Evolutionary conservation across 2,329 filamentous ascomycete genomes (phyloP), one percentile per base, ranked within the genome.

Genomic region (Penicillium sp.): DNA sequence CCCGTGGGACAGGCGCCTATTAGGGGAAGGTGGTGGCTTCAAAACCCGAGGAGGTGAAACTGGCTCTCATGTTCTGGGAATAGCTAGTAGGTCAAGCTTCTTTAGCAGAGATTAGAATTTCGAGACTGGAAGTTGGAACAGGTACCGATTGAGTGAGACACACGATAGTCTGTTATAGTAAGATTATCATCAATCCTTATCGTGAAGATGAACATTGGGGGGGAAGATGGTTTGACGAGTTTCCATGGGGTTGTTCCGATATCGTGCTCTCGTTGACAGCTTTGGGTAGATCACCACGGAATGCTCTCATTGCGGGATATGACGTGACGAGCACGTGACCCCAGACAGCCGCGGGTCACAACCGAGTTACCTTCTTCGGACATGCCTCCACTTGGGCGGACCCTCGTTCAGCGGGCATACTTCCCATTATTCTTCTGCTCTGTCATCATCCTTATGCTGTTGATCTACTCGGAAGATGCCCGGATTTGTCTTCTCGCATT

Each of bases 311-410:
- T 22, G 49, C 22, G 5, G 18, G 16, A 36, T 16, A 35, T 58
- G 55, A 58, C 50, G 55, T 58, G 43, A 49, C 19, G 10, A 18
- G 13, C 50, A 58, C 55, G 55, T 58, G 55, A 58, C 18, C 43
- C 14, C n/a, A 33, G 41, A 58, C 55, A 58, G 50, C 49, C 55
- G 41, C 55, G 55, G 55, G 33, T 53, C 41, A 7, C 50, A 58
- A 24, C 55, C 55, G 55, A 58, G 22, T 35, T 41, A 27, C 40
- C 50, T 11, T 49, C 37, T 55, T 35, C 37, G 16, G 19, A 16
- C 22, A 18, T n/a, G n/a, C 37, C 54, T 56, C 54, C 54, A 55
- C 36, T 37, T 36, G 7, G 18, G 41, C 54, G 54, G 44, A 50
- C 41, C 40, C 47, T 43, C 40, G n/a, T 19, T 35, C 49, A 50